A percentile compares a stretch with the other conserved stretches of the same genome.
Evolutionary conservation across 1,284 basidiomycete genomes (phyloP).

Genomic region (Malassezia japonica): DNA sequence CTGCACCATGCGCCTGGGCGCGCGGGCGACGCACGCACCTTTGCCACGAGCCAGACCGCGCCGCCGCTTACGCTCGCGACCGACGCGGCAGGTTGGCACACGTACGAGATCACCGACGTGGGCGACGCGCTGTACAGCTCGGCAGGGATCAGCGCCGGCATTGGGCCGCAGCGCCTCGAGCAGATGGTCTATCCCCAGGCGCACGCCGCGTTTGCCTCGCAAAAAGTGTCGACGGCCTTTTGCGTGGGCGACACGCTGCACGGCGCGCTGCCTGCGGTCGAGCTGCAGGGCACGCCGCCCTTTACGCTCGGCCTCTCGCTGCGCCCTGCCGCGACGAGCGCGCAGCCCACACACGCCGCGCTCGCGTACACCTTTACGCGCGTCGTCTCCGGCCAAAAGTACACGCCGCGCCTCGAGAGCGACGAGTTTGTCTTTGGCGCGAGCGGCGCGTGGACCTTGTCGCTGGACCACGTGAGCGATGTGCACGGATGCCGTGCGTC

Average conservation of each 20-base stretch:
- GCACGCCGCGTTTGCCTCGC: constrained; percentile 18
- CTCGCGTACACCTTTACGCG: neutral
- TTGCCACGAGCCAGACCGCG: constrained; percentile 73
- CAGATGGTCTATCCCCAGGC: constrained; percentile 35
- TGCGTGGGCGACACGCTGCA: constrained; percentile 45
- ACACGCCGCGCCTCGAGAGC: neutral
- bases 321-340: constrained; percentile 45
- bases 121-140: constrained; percentile 64
- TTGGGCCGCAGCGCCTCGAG: constrained; percentile 28
- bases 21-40: constrained; percentile 49
- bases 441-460: constrained; percentile 58
- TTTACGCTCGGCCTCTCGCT: constrained; percentile 71
- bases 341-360: neutral
- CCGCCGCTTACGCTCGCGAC: constrained; percentile 77
- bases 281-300: constrained; percentile 63
- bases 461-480: constrained; percentile 23
- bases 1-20: constrained; percentile 18
- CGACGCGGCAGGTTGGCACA: constrained; percentile 66
- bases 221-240: constrained; percentile 54
- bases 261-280: constrained; percentile 50
- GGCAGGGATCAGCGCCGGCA: constrained; percentile 55
- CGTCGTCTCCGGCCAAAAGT: neutral
- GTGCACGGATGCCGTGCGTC: constrained; percentile 29
- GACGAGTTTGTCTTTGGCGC: constrained; percentile 73
- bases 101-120: constrained; percentile 77